Percentiles rank a stretch among this genome's conserved stretches.
phyloP scores from a whole-genome alignment of 306 rosid species.

The Castanea mollissima region DNA sequence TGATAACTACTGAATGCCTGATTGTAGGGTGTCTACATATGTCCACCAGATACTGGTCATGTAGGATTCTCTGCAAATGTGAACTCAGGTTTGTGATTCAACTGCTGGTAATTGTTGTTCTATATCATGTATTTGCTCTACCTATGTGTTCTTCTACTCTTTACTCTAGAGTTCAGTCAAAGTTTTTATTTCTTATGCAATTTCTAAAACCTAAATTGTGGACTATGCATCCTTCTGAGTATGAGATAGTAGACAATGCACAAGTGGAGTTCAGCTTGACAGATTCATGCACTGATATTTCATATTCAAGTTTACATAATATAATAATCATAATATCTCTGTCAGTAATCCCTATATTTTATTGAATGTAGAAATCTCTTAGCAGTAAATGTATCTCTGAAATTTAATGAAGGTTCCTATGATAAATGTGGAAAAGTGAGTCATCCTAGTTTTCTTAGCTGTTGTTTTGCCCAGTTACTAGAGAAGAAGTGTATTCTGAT shows the following conservation, averaged over 20 bases:
- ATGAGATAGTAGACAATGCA: neutral
- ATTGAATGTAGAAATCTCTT: neutral
- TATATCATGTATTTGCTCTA: neutral
- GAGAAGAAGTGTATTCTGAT: too few species aligned
- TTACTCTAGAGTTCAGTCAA: neutral
- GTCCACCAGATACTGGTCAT: constrained; percentile 42
- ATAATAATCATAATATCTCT: neutral
- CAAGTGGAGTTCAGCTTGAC: neutral
- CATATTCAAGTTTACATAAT: neutral
- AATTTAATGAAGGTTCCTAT: too few species aligned
- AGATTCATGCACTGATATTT: neutral
- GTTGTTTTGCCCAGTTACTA: too few species aligned
- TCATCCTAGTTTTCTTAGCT: too few species aligned
- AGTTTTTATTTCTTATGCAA: neutral
- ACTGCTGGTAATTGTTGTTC: neutral
- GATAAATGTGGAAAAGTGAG: too few species aligned
- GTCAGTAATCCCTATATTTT: neutral
- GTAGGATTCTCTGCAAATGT: constrained; percentile 50
- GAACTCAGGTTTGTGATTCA: constrained; percentile 61
- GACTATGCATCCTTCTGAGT: neutral
- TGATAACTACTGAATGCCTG: constrained; percentile 16
- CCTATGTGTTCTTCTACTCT: neutral
- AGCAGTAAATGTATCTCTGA: too few species aligned
- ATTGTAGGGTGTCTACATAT: constrained; percentile 48
- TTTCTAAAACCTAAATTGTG: constrained; percentile 6